Conservation (phyloP, 139 green algal genomes). For the Deuterostichococcus epilithicus region DNA sequence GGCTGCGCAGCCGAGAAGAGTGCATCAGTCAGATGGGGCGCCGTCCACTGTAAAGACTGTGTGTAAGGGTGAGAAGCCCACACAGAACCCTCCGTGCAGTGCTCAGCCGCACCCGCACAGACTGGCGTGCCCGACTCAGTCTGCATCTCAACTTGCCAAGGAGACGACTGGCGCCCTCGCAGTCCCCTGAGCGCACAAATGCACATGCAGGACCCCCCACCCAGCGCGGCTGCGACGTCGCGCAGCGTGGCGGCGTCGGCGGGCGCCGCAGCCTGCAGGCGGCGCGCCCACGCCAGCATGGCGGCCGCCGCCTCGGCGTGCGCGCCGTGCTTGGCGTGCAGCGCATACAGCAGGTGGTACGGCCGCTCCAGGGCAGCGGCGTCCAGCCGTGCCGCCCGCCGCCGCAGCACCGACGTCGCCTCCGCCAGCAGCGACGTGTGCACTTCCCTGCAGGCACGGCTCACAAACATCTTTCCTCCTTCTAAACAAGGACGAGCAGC, state of each 20-base stretch:
- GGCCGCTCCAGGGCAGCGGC: constrained; percentile 17
- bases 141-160: too few species aligned
- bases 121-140: too few species aligned
- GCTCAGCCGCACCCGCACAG: too few species aligned
- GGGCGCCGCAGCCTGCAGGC: constrained; percentile 16
- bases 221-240: background rate
- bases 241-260: background rate
- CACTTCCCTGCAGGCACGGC: constrained; percentile 1
- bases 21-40: too few species aligned
- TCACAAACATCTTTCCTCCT: background rate
- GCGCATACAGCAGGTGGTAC: constrained; percentile 16
- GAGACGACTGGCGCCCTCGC: too few species aligned
- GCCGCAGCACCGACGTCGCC: constrained; percentile 14
- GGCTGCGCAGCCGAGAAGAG: background rate
- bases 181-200: too few species aligned
- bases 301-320: constrained; percentile 27
- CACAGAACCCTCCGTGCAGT: too few species aligned
- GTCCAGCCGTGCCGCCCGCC: constrained; percentile 16
- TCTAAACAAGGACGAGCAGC: background rate
- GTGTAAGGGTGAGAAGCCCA: too few species aligned
- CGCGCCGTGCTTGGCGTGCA: constrained; percentile 1
- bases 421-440: constrained; percentile 29
- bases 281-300: constrained; percentile 22
- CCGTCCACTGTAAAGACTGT: too few species aligned
- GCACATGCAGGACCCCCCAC: background rate